Base-by-base conservation (phyloP, 2,329 filamentous ascomycete genomes). In the Trichoderma aggressivum region DNA sequence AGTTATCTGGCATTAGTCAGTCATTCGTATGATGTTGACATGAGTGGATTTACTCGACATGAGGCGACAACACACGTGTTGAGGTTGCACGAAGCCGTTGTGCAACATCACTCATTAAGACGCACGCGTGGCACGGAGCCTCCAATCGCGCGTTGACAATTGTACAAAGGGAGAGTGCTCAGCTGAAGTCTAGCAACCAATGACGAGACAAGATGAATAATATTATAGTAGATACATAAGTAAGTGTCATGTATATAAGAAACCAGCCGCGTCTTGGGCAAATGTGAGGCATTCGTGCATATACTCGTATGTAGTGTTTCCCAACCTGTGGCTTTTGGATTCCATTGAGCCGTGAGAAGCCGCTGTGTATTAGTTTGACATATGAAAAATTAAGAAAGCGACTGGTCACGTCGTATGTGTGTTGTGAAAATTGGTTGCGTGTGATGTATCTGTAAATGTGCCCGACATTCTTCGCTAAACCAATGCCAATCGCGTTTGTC, bases 101-200 rank as follows among this genome's bases (percentile, higher is more conserved):
- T 53, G 11, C 1, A 24, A 14, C 47, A 24, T 7, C 18, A 21
- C 7, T 53, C 47, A 11, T 53, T 2, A 53, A 53, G 39, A 43
- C 24, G 43, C 43, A 50, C 43, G 43, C 21, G 47, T 11, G 47
- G 47, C 47, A 53, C 5, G 11, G 10, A 11, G 5, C 47, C 14
- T 26, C 34, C 59, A 55, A 55, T 36, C 0, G 28, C 7, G 7
- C 14, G 34, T 65, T 28, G 28, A 65, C 16, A 55, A 16, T 36
- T 65, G 62, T 65, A 65, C 62, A 39, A 65, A 65, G 50, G 30
- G 30, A 65, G 50, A 53, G 62, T 28, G 39, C 28, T 55, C 47
- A 55, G 47, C 62, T 53, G 47, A 7, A 53, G 21, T 3, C 47
- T 3, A 12, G 21, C 21, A 53, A 24, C 3, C 21, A 55, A 21